Base-by-base conservation (phyloP, 1,284 basidiomycete species). In the Ceratobasidium sp. region DNA sequence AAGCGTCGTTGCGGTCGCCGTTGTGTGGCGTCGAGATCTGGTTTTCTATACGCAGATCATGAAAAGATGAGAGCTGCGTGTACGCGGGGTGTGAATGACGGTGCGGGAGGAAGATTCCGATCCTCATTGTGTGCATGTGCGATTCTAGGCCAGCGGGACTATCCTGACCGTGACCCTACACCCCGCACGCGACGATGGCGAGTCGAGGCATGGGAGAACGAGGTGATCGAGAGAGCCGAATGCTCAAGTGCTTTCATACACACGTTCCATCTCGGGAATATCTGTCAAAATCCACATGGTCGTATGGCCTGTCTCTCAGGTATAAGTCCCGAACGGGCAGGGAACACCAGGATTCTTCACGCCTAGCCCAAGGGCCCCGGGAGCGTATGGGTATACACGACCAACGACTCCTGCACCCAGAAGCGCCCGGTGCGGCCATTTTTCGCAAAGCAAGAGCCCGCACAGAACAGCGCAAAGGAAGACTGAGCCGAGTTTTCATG, bases 211-310 rank as follows among this genome's bases (percentile, higher is more conserved):
- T 9, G 37, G 56, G 41, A 59, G 56, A 59, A 29, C 49, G 13
- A 39, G 16, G 37, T 59, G 56, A 41, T 59, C 37, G 56, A 59
- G 56, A 59, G 56, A 56, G 31, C 4, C 34, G n/a, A 22, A 41
- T 41, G n/a, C 56, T 59, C 37, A 37, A 59, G n/a, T 53, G 22
- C 49, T 48, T 22, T 48, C 46, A 22, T 56, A 13, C n/a, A 34
- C 54, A 56, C 11, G 34, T n/a, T 59, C 34, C 37, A 24, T 41
- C 56, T 31, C 29, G 31, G 56, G 56, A 58, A 58, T 37, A 58
- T 16, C 56, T 59, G 37, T 59, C 56, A 41, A 39, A 22, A 19
- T 3, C 56, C 56, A 59, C 56, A 41, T 41, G 56, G 56, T 41
- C 37, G 8, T 37, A 6, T 39, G 14, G 34, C 22, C 34, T 58